phyloP scores from a whole-genome alignment of 2,329 filamentous ascomycete species.

The Fusarium piperis region DNA sequence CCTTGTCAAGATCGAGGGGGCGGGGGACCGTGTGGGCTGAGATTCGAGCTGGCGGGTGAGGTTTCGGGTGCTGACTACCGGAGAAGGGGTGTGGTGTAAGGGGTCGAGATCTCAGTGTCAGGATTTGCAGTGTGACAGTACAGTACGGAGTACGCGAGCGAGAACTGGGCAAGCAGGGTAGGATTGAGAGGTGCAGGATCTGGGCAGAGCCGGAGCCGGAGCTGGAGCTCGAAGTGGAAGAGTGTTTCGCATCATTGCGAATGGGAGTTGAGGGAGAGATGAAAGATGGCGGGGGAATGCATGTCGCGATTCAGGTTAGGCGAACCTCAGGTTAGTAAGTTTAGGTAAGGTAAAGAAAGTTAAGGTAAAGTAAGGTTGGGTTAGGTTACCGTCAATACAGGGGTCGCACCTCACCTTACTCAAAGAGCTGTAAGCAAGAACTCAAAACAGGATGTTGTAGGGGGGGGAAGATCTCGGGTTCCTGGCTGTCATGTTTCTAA shows the following conservation, averaged over 20 bases:
- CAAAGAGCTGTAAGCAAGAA: neutral
- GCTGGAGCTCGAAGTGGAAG: slow-evolving; percentile 20
- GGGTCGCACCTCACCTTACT: slow-evolving; percentile 13
- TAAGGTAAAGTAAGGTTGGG: slow-evolving; percentile 27
- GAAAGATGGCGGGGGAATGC: slow-evolving; percentile 26
- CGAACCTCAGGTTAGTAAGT: slow-evolving; percentile 31
- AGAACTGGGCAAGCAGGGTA: neutral
- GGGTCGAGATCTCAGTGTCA: slow-evolving; percentile 21
- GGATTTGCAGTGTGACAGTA: slow-evolving; percentile 13
- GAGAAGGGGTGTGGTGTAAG: slow-evolving; percentile 23
- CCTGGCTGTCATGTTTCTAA: neutral
- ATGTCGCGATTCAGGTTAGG: slow-evolving; percentile 30
- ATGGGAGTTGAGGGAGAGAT: slow-evolving; percentile 26
- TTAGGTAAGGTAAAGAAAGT: slow-evolving; percentile 34
- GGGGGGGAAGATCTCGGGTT: neutral
- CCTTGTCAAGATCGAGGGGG: slow-evolving; percentile 39
- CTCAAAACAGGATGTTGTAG: slow-evolving; percentile 8
- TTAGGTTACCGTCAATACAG: slow-evolving; percentile 17
- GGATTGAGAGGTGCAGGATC: slow-evolving; percentile 10
- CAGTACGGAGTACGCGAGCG: neutral
- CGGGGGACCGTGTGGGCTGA: slow-evolving; percentile 41
- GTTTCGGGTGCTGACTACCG: slow-evolving; percentile 37
- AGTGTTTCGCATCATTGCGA: slow-evolving; percentile 12
- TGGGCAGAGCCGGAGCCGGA: slow-evolving; percentile 12
- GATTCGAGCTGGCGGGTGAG: slow-evolving; percentile 41